A percentile compares a stretch with the other conserved stretches of the same genome.
These are phyloP conservation scores for Sarocladium strictum DNA, from an alignment of 2,329 filamentous ascomycete genomes.

Conservation along the genomic window DNA sequence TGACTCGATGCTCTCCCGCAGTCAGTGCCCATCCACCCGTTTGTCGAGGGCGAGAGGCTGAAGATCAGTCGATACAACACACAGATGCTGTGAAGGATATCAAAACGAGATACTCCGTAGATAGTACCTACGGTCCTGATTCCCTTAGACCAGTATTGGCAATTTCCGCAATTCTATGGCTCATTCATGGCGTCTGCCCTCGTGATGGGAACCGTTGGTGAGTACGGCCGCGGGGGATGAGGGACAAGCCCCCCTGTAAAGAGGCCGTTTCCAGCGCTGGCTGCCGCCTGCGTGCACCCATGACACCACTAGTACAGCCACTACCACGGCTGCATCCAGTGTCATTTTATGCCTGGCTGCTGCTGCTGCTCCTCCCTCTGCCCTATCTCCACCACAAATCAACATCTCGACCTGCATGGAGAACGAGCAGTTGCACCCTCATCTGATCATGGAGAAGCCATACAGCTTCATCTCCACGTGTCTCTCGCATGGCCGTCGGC, in stretches of 20 bases:
- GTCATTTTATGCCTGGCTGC: too few relatives aligned
- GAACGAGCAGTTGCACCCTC: not conserved
- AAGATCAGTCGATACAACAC: too few relatives aligned
- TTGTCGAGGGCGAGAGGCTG: too few relatives aligned
- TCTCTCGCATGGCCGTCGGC: not conserved
- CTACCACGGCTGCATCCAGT: too few relatives aligned
- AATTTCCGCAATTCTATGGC: not conserved
- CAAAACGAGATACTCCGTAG: too few relatives aligned
- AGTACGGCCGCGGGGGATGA: not conserved
- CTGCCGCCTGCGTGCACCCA: not conserved
- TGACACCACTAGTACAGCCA: not conserved
- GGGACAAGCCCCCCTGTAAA: not conserved
- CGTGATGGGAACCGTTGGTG: not conserved
- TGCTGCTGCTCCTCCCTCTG: not conserved
- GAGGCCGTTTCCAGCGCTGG: not conserved
- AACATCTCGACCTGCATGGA: not conserved
- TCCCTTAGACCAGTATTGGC: not conserved
- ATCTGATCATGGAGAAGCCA: not conserved
- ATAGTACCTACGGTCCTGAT: too few relatives aligned
- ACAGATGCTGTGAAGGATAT: too few relatives aligned
- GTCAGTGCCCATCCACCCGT: too few relatives aligned
- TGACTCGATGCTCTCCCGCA: not conserved
- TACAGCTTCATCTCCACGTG: not conserved
- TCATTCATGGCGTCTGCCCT: not conserved
- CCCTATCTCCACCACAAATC: not conserved